These are phyloP conservation scores for Phialocephala subalpina DNA, from an alignment of 2,329 filamentous ascomycete species.

Conservation along the genomic window DNA sequence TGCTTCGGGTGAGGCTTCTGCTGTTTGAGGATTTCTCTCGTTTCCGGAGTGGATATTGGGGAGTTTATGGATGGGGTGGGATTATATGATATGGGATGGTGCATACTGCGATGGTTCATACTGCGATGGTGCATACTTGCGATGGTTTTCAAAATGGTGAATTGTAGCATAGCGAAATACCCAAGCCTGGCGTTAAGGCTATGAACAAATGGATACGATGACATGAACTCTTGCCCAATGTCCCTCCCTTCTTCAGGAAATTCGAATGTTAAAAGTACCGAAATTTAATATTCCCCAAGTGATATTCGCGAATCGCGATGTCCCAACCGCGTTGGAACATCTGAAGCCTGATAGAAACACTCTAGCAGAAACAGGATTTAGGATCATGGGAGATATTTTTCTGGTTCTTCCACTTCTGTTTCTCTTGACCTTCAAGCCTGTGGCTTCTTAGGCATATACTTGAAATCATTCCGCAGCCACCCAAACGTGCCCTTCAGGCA, in stretches of 20 bases:
- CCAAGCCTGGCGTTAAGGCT: slow-evolving; percentile 5
- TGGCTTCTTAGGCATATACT: slow-evolving; percentile 23
- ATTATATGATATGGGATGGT: not conserved
- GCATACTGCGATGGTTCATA: slow-evolving; percentile 5
- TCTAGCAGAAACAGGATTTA: no score
- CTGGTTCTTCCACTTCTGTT: no score
- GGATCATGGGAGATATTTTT: no score
- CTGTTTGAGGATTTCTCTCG: not conserved
- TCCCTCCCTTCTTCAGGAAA: not conserved
- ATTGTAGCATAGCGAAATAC: slow-evolving; percentile 11
- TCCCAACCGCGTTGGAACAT: no score
- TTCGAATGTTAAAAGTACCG: no score
- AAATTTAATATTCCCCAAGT: no score
- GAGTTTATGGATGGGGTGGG: not conserved
- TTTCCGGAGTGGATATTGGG: not conserved
- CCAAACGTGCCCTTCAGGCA: slow-evolving; percentile 24
- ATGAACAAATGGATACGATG: not conserved
- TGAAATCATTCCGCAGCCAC: slow-evolving; percentile 27
- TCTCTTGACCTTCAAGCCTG: not conserved
- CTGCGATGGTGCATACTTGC: not conserved
- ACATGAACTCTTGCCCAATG: not conserved
- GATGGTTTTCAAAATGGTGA: slow-evolving; percentile 1
- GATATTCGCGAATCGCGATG: no score
- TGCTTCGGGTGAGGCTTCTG: not conserved
- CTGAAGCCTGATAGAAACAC: no score